Conservation (phyloP, 768 basidiomycete species). For the Pleurotus ostreatus region DNA sequence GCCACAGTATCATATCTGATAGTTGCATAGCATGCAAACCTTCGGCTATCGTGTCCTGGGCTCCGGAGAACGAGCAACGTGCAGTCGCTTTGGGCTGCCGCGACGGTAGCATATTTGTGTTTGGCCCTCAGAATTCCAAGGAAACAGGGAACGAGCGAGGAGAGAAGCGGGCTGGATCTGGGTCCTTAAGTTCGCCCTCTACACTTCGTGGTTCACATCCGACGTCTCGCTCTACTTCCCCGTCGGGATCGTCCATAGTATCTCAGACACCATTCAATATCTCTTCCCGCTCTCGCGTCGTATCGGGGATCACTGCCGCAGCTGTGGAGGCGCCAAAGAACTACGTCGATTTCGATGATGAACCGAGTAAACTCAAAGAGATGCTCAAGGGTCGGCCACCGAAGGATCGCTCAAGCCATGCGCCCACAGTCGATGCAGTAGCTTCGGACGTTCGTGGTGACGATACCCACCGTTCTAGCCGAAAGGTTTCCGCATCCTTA, state of each 20-base stretch:
- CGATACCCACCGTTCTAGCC: conserved; percentile 26
- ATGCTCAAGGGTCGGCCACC: conserved; percentile 55
- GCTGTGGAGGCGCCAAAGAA: conserved; percentile 75
- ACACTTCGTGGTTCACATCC: conserved; percentile 19
- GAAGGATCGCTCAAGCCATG: conserved; percentile 26
- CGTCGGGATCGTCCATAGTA: conserved; percentile 28
- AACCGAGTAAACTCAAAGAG: conserved; percentile 71
- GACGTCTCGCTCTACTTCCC: conserved; percentile 32
- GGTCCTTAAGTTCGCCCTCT: conserved; percentile 15
- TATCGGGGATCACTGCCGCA: conserved; percentile 69
- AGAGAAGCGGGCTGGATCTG: conserved; percentile 9
- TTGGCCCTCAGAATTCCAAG: conserved; percentile 19
- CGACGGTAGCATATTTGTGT: conserved; percentile 41
- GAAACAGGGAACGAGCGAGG: conserved; percentile 11
- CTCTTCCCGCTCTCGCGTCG: conserved; percentile 55
- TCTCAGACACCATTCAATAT: conserved; percentile 47
- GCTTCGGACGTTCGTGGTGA: conserved; percentile 24
- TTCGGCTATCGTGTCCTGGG: not conserved
- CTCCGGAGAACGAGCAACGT: not conserved
- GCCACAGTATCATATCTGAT: not conserved
- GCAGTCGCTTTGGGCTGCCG: conserved; percentile 33
- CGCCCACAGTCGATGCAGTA: conserved; percentile 12
- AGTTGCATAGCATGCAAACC: not conserved
- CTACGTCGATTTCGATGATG: conserved; percentile 80
- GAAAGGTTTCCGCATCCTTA: not conserved